Evolutionary conservation across 805 yeast species (phyloP).

Genomic region (Brettanomyces anomalus): DNA sequence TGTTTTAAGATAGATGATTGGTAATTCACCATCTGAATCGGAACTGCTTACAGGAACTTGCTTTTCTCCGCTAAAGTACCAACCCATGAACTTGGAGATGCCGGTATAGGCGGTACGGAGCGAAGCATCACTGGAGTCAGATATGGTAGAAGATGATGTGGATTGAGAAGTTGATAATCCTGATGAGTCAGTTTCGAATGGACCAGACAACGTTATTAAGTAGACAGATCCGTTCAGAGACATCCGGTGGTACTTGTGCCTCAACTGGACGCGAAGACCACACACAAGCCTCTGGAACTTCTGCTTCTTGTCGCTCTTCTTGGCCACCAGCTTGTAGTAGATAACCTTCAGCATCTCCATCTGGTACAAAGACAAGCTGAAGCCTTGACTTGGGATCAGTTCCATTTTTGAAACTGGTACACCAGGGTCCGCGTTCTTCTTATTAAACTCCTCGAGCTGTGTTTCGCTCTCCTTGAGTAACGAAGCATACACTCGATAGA

Average conservation of each 20-base stretch:
- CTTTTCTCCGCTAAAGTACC: constrained; percentile 14
- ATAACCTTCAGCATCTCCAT: constrained; percentile 18
- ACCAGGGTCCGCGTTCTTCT: constrained; percentile 9
- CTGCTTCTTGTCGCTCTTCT: constrained; percentile 14
- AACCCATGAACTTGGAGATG: constrained; percentile 2
- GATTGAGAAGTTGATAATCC: too few relatives aligned
- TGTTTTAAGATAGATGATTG: constrained; percentile 14
- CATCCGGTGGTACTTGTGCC: constrained; percentile 12
- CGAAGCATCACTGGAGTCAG: neutral
- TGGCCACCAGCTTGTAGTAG: constrained; percentile 16
- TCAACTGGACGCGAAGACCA: constrained; percentile 16
- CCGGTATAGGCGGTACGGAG: neutral
- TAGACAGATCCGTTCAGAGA: constrained; percentile 16
- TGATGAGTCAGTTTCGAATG: too few relatives aligned
- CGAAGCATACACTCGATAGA: constrained; percentile 14
- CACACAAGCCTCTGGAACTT: constrained; percentile 13
- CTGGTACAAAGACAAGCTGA: constrained; percentile 12
- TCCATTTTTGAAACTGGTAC: constrained; percentile 7
- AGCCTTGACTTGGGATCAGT: constrained; percentile 13
- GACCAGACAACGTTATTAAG: constrained; percentile 8
- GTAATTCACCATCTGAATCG: constrained; percentile 5
- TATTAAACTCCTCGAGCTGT: constrained; percentile 7
- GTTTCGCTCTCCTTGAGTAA: constrained; percentile 8
- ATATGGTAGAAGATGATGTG: too few relatives aligned
- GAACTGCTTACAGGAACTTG: constrained; percentile 1